These are phyloP conservation scores for Cenchrus purpureus DNA, from an alignment of 176 grass and related monocot species.

Conservation along the genomic window DNA sequence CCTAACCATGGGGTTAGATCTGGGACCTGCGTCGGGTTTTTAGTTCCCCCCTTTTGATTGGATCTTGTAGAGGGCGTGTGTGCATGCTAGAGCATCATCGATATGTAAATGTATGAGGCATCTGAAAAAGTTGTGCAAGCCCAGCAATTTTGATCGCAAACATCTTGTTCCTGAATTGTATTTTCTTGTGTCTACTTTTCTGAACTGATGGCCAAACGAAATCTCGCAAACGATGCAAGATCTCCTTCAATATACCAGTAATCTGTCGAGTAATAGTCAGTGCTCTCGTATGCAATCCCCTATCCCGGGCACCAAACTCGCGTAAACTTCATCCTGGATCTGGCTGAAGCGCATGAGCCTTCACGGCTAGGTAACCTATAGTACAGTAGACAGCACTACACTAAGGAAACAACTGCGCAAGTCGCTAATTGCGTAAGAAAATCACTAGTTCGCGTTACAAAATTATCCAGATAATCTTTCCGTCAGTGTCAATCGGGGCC, in stretches of 20 bases:
- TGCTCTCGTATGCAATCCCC: not conserved
- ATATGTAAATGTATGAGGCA: conserved; percentile 17
- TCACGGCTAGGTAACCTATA: not conserved
- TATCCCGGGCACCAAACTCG: not conserved
- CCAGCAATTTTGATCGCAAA: conserved; percentile 28
- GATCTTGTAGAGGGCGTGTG: not conserved
- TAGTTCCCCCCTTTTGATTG: not conserved
- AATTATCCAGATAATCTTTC: not conserved
- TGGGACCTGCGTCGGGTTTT: not conserved
- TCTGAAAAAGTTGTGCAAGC: not conserved
- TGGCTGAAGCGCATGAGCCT: not conserved
- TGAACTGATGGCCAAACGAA: not conserved
- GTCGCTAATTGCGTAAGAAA: not conserved
- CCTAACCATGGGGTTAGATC: not conserved
- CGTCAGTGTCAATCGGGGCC: not conserved
- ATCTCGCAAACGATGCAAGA: not conserved
- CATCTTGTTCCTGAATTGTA: not conserved
- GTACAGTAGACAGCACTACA: too few relatives aligned
- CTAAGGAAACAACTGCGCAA: not conserved
- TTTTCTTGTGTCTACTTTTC: not conserved
- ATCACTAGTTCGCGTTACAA: not conserved
- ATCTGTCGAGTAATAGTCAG: not conserved
- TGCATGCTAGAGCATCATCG: not conserved
- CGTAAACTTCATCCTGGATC: not conserved
- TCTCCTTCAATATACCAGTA: not conserved